These are phyloP conservation scores for Mycena kentingensis DNA, from an alignment of 768 basidiomycete species.

Conservation along the genomic window DNA sequence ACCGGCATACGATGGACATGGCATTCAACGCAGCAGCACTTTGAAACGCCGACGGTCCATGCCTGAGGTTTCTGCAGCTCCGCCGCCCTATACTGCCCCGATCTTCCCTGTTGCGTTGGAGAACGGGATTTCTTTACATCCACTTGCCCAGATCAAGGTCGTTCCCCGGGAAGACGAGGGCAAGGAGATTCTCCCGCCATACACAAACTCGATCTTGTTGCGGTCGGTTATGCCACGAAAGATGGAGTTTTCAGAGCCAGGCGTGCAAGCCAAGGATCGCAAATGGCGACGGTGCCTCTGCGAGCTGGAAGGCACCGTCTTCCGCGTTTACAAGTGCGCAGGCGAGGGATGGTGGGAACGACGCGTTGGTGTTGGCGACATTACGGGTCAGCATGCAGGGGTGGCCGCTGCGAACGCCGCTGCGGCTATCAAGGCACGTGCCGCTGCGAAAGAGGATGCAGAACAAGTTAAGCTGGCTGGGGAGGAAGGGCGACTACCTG, in stretches of 20 bases:
- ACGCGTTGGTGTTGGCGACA: constrained; percentile 72
- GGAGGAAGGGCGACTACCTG: constrained; percentile 27
- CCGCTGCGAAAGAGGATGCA: constrained; percentile 22
- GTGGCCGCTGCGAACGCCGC: constrained; percentile 28
- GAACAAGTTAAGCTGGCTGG: constrained; percentile 31
- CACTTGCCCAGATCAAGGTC: constrained; percentile 30
- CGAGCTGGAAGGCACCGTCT: constrained; percentile 89
- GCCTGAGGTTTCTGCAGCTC: constrained; percentile 65
- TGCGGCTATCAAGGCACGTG: constrained; percentile 23
- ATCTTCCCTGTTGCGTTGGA: constrained; percentile 31
- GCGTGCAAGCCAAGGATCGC: constrained; percentile 84
- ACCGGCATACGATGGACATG: constrained; percentile 37
- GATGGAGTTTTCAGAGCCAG: constrained; percentile 87
- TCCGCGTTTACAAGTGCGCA: constrained; percentile 69
- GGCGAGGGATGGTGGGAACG: constrained; percentile 74
- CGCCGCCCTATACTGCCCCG: constrained; percentile 64
- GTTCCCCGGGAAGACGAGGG: constrained; percentile 81
- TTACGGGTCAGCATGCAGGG: constrained; percentile 28
- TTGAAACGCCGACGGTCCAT: constrained; percentile 60
- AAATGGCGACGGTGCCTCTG: constrained; percentile 90
- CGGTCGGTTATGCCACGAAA: constrained; percentile 84
- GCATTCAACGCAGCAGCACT: constrained; percentile 24
- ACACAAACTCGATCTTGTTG: constrained; percentile 82
- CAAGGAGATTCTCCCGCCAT: constrained; percentile 73
- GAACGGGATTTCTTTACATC: constrained; percentile 20